Percentiles rank a stretch among this genome's conserved stretches.
Conservation (phyloP, 2,329 filamentous ascomycete genomes). For the Corynespora cassiicola region DNA sequence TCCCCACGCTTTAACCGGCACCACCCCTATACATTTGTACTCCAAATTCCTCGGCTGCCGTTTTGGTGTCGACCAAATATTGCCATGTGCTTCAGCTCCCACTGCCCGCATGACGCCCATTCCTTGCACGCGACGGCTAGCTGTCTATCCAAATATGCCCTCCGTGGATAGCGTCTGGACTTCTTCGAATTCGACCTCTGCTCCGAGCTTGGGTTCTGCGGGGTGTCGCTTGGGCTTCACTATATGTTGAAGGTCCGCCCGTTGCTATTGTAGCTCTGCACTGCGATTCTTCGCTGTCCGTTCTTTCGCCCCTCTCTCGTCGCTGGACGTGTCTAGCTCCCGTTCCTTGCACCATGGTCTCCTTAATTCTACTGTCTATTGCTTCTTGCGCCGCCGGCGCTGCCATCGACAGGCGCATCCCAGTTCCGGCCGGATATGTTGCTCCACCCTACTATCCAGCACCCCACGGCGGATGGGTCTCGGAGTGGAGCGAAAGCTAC, state of each 20-base stretch:
- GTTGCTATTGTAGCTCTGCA: neutral
- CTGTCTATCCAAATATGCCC: constrained; percentile 6
- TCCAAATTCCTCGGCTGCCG: constrained; percentile 2
- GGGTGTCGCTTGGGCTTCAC: neutral
- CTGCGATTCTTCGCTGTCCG: constrained; percentile 12
- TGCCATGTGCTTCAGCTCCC: constrained; percentile 6
- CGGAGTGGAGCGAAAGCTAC: constrained; percentile 74
- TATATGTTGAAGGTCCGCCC: constrained; percentile 3
- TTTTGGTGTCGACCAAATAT: neutral
- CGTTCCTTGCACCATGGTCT: constrained; percentile 25
- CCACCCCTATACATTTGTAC: neutral
- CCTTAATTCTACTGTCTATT: constrained; percentile 26
- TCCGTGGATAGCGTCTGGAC: constrained; percentile 5
- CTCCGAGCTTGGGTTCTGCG: constrained; percentile 5
- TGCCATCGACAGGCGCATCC: constrained; percentile 35
- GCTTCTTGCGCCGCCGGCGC: constrained; percentile 27
- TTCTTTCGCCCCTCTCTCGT: constrained; percentile 9
- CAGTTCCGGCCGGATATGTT: constrained; percentile 43
- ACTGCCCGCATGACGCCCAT: constrained; percentile 4
- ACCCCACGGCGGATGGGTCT: constrained; percentile 73
- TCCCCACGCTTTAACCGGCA: constrained; percentile 18
- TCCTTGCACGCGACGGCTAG: neutral
- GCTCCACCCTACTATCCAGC: constrained; percentile 73
- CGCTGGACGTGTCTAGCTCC: constrained; percentile 4
- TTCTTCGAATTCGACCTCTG: neutral